A percentile compares a stretch with the other conserved stretches of the same genome.
phyloP scores from a whole-genome alignment of 306 rosid genomes.

The Rosa persica region DNA sequence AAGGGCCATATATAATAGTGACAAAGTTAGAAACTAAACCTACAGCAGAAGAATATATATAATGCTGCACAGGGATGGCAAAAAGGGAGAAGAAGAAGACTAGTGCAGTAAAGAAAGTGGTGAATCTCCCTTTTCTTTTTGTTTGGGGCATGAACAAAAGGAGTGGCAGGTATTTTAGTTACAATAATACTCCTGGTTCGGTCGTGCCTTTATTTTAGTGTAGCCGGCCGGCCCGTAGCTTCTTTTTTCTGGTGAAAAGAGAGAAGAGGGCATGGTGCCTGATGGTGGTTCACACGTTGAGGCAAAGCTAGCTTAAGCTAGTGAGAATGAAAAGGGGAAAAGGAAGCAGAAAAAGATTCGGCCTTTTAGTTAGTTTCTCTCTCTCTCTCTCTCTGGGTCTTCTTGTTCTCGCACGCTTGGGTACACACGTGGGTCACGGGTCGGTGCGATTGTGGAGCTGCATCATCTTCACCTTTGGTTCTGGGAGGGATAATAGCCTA shows the following conservation, averaged over 20 bases:
- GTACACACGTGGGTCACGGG: conserved; percentile 19
- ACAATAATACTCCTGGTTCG: conserved; percentile 1
- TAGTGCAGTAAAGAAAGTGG: background rate
- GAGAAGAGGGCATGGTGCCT: conserved; percentile 17
- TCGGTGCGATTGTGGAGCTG: conserved; percentile 30
- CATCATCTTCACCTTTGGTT: background rate
- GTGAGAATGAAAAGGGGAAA: background rate
- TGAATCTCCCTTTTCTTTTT: background rate
- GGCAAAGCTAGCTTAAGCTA: background rate
- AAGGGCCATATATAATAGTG: background rate
- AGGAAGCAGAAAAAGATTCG: background rate
- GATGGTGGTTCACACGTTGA: conserved; percentile 47
- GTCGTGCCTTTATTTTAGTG: conserved; percentile 5
- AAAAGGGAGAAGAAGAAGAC: background rate
- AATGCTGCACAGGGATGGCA: conserved; percentile 1
- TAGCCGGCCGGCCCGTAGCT: conserved; percentile 1
- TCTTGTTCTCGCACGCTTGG: conserved; percentile 36
- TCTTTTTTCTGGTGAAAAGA: conserved; percentile 20
- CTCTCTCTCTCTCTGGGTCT: background rate
- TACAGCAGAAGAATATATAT: background rate
- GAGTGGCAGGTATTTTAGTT: conserved; percentile 15
- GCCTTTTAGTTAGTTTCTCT: background rate
- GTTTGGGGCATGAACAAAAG: conserved; percentile 7
- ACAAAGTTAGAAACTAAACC: background rate
- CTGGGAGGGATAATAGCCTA: no score